Conservation (phyloP, 495 filamentous ascomycete genomes). For the Hypoxylon fragiforme region DNA sequence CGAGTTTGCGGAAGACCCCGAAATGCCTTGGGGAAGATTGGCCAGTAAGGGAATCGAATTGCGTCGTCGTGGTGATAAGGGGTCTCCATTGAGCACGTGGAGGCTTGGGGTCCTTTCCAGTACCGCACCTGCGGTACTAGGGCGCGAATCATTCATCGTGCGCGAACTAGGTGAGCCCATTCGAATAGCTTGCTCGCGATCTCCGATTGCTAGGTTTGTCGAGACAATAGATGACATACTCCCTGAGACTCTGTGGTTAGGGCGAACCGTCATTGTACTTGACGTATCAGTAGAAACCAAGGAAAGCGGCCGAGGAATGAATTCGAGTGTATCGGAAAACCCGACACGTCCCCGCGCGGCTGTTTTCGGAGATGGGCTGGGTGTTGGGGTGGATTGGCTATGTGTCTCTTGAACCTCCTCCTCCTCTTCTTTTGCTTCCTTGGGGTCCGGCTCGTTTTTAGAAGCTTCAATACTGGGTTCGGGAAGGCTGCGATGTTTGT, state of each 20-base stretch:
- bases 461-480: conserved; percentile 16
- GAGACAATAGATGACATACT: conserved; percentile 67
- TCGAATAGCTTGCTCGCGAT: conserved; percentile 41
- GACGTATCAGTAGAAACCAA: conserved; percentile 74
- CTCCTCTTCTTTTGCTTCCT: conserved; percentile 3
- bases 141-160: conserved; percentile 44
- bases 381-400: conserved; percentile 17
- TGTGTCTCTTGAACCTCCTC: conserved; percentile 18
- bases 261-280: conserved; percentile 64
- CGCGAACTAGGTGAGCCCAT: conserved; percentile 35
- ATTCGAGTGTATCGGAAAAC: conserved; percentile 65
- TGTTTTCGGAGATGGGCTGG: conserved; percentile 43
- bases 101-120: conserved; percentile 50
- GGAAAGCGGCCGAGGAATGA: conserved; percentile 72
- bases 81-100: conserved; percentile 37
- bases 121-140: conserved; percentile 57
- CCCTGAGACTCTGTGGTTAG: conserved; percentile 63
- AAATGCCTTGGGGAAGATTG: conserved; percentile 35
- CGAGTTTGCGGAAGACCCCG: conserved; percentile 39
- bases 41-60: conserved; percentile 56
- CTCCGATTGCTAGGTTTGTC: conserved; percentile 40
- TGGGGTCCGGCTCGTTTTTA: conserved; percentile 2
- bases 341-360: conserved; percentile 56
- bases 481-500: conserved; percentile 44
- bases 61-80: conserved; percentile 44